Percentiles rank a stretch among this genome's conserved stretches.
Conservation (phyloP, 2,329 filamentous ascomycete genomes). For the Fusarium mangiferae region DNA sequence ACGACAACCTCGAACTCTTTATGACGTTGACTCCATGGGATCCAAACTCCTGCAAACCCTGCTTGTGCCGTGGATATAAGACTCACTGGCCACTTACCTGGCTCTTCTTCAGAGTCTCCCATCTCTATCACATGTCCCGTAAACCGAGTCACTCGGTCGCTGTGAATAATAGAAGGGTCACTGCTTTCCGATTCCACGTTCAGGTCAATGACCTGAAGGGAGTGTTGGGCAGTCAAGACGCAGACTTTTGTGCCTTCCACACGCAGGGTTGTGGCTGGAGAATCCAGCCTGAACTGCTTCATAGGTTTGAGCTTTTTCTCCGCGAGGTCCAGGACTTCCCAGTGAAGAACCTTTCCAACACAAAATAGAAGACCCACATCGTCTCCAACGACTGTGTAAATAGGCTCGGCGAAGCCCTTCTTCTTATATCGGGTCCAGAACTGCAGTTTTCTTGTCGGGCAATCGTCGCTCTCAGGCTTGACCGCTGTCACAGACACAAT, state of each 20-base stretch:
- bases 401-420: conserved; percentile 56
- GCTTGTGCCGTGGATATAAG: conserved; percentile 61
- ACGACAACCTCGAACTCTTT: conserved; percentile 61
- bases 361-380: conserved; percentile 67
- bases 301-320: conserved; percentile 62
- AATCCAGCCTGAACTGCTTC: conserved; percentile 61
- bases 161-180: conserved; percentile 55
- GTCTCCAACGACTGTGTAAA: conserved; percentile 67
- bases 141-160: conserved; percentile 57
- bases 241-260: conserved; percentile 60
- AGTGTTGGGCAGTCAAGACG: conserved; percentile 64
- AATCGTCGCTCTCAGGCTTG: conserved; percentile 24
- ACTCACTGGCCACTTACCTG: conserved; percentile 53
- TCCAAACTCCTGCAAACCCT: conserved; percentile 61
- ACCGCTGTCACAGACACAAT: conserved; percentile 61
- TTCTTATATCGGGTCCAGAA: conserved; percentile 67
- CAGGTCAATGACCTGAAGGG: conserved; percentile 65
- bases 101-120: conserved; percentile 45
- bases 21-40: conserved; percentile 55
- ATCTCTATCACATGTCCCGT: conserved; percentile 60
- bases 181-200: conserved; percentile 49
- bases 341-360: conserved; percentile 63
- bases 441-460: conserved; percentile 47
- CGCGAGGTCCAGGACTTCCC: conserved; percentile 62
- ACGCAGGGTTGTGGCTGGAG: conserved; percentile 61